Conservation (phyloP, 148 eudicot genomes). For the Vaccinium macrocarpon region DNA sequence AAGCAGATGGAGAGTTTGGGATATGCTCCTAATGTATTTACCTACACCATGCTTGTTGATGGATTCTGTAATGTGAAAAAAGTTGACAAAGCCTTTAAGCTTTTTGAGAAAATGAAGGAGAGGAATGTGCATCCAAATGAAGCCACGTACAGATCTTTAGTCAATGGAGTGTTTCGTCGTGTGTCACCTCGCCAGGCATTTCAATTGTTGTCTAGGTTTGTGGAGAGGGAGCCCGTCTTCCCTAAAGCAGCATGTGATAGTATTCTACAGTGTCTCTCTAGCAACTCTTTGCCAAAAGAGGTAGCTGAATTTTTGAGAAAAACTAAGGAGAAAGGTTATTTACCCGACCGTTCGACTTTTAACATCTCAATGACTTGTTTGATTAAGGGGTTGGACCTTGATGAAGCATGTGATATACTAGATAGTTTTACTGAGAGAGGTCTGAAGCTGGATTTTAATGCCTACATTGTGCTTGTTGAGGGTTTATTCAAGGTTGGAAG, state of each 20-base stretch:
- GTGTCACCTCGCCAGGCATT: conserved; percentile 50
- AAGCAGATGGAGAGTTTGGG: conserved; percentile 79
- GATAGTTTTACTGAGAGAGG: conserved; percentile 46
- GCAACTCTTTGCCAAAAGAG: conserved; percentile 53
- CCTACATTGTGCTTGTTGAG: conserved; percentile 56
- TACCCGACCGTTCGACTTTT: conserved; percentile 58
- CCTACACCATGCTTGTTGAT: conserved; percentile 82
- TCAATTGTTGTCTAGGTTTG: conserved; percentile 49
- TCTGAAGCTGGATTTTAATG: conserved; percentile 45
- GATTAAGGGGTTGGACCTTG: conserved; percentile 60
- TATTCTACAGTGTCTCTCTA: conserved; percentile 55
- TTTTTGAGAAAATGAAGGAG: conserved; percentile 65
- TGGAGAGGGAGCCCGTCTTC: conserved; percentile 48
- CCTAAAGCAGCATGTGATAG: conserved; percentile 65
- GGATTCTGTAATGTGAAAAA: conserved; percentile 82
- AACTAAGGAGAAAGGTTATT: conserved; percentile 53
- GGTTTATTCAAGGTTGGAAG: conserved; percentile 49
- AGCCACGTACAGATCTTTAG: conserved; percentile 83
- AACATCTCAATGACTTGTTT: conserved; percentile 67
- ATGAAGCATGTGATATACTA: conserved; percentile 55
- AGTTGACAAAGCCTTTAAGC: conserved; percentile 66
- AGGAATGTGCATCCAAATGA: conserved; percentile 76
- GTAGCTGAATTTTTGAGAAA: conserved; percentile 54
- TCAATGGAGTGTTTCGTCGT: conserved; percentile 82
- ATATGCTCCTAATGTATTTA: conserved; percentile 70